Conservation (phyloP, 129 eudicot genomes). For the Apium graveolens region DNA sequence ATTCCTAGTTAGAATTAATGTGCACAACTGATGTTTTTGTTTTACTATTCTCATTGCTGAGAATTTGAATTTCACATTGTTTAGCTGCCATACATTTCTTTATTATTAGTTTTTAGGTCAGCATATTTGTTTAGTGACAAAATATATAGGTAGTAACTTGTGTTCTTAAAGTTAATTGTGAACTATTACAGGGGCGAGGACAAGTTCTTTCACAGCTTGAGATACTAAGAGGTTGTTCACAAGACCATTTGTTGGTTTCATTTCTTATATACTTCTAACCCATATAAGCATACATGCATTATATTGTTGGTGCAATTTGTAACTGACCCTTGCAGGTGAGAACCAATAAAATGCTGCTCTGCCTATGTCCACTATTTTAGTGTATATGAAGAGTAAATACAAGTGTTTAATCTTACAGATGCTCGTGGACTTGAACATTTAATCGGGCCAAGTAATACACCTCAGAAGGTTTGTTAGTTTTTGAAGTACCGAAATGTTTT, state of each 20-base stretch:
- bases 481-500: neutral
- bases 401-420: conserved; percentile 37
- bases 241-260: neutral
- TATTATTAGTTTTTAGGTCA: neutral
- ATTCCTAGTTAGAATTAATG: neutral
- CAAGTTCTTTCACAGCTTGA: conserved; percentile 77
- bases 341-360: neutral
- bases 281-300: neutral
- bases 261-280: neutral
- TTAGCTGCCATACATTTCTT: neutral
- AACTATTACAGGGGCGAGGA: conserved; percentile 34
- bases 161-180: neutral
- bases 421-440: conserved; percentile 27
- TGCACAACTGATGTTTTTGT: neutral
- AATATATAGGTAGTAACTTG: neutral
- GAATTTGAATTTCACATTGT: neutral
- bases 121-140: neutral
- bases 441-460: conserved; percentile 20
- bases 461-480: conserved; percentile 24
- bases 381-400: neutral
- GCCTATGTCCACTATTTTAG: neutral
- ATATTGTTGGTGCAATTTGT: conserved; percentile 3
- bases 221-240: conserved; percentile 45
- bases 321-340: neutral
- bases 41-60: neutral